These are phyloP conservation scores for Colletotrichum somersetense DNA, from an alignment of 2,329 filamentous ascomycete genomes.

Conservation along the genomic window DNA sequence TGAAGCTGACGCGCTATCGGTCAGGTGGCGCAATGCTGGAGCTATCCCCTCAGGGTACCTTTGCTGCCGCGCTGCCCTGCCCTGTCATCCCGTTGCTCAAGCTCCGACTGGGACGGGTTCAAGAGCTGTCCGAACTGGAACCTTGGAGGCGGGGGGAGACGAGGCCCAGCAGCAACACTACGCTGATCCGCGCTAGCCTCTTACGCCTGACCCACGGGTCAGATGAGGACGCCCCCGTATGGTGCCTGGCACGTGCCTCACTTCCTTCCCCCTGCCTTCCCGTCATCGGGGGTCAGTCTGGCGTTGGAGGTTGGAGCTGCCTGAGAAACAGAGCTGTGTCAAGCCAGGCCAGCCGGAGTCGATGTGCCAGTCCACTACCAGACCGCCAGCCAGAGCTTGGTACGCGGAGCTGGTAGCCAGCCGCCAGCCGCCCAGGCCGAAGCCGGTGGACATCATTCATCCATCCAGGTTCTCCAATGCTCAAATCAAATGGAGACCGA, in stretches of 20 bases:
- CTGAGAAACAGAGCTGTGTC: slow-evolving; percentile 11
- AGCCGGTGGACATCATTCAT: slow-evolving; percentile 15
- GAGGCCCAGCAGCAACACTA: slow-evolving; percentile 40
- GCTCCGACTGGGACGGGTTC: slow-evolving; percentile 16
- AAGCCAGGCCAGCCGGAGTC: slow-evolving; percentile 4
- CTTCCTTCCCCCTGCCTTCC: slow-evolving; percentile 25
- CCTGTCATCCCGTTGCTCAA: slow-evolving; percentile 9
- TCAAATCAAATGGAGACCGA: not conserved
- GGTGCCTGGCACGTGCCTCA: slow-evolving; percentile 41
- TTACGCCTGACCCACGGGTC: slow-evolving; percentile 40
- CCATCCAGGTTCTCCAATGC: slow-evolving; percentile 21
- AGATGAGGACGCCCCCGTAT: slow-evolving; percentile 35
- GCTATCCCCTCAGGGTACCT: slow-evolving; percentile 26
- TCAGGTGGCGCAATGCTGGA: slow-evolving; percentile 21
- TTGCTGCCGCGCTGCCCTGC: slow-evolving; percentile 10
- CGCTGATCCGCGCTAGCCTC: slow-evolving; percentile 37
- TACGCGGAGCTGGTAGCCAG: slow-evolving; percentile 4
- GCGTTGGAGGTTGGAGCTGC: slow-evolving; percentile 26
- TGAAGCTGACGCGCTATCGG: slow-evolving; percentile 22
- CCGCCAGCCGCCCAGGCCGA: slow-evolving; percentile 1
- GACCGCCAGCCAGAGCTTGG: slow-evolving; percentile 2
- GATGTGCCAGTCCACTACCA: not conserved
- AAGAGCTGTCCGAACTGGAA: slow-evolving; percentile 37
- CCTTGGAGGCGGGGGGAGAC: slow-evolving; percentile 39
- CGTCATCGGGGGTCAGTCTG: slow-evolving; percentile 30